Base-by-base conservation (phyloP, 2,329 filamentous ascomycete species). In the Podosphaera leucotricha region DNA sequence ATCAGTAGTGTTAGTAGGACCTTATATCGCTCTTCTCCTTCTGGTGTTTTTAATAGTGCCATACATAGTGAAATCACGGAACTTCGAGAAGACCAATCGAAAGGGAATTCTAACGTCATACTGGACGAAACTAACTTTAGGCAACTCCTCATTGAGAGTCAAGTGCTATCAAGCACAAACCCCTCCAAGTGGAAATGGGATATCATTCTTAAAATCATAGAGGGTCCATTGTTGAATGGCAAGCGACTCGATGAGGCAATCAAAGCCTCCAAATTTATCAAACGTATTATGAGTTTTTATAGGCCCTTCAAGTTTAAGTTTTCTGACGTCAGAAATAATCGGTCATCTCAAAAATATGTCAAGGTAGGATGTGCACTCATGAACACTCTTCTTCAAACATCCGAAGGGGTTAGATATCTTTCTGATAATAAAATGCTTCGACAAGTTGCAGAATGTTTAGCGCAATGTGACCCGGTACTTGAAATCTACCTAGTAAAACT, bases 171-270 rank as follows among this genome's bases (percentile, higher is more conserved):
- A 49, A 90, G 82, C 47, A 84, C 84, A 48, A 94, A 92, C 53
- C 93, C 81, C 55, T 68, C 75, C 35, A 98, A 98, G 59, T 98
- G 90, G 90, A 87, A 92, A 57, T 98, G 92, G 90, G 84, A 92
- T 48, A 66, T 92, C 33, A 85, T 98, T 37, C 71, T 86, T 46
- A 80, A 78, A 53, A 76, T 95, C 43, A 86, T 98, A 30, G 87
- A 95, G 57, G 92, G 90, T 0, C 90, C 92, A 1, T 63, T 98
- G 19, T 79, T 85, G 20, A 92, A 85, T 51, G 79, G 86, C 0
- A 94, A 93, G 60, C 72, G 90, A 10, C 68, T 98, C 3, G 87
- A 94, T 52, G 90, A 98, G 60, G 87, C 87, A 0, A 81, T 92
- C 57, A 87, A 85, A 58, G 85, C 80, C 1, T 92, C 86, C 2